Conservation (phyloP, 495 filamentous ascomycete species). For the Neurospora sp. region DNA sequence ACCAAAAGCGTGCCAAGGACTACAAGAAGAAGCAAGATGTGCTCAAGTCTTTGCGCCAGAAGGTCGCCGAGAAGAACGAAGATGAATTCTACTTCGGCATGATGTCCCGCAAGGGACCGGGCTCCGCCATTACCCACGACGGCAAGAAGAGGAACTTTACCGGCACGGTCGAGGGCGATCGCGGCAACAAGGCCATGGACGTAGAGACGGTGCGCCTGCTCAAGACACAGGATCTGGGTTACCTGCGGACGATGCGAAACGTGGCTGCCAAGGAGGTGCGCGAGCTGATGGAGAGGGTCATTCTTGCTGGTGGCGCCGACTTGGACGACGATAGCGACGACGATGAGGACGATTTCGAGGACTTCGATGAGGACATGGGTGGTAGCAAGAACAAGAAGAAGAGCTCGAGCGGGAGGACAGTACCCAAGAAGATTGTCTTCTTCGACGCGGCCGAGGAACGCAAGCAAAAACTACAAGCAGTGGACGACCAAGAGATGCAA, state of each 20-base stretch:
- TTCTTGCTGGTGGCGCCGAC: conserved; percentile 24
- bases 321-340: conserved; percentile 18
- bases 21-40: conserved; percentile 78
- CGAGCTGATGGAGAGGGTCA: conserved; percentile 33
- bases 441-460: conserved; percentile 27
- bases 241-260: conserved; percentile 58
- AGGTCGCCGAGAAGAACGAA: conserved; percentile 79
- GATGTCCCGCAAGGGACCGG: conserved; percentile 47
- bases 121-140: conserved; percentile 15
- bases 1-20: conserved; percentile 81
- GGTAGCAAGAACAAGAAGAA: neutral
- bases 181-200: conserved; percentile 49
- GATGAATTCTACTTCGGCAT: conserved; percentile 97
- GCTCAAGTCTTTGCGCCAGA: conserved; percentile 65
- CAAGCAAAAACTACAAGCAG: conserved; percentile 21
- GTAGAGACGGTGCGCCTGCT: conserved; percentile 71
- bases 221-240: conserved; percentile 94
- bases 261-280: conserved; percentile 36
- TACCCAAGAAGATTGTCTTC: conserved; percentile 37
- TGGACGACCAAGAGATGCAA: conserved; percentile 31
- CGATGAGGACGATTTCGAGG: conserved; percentile 18
- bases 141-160: conserved; percentile 34
- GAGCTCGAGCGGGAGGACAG: neutral
- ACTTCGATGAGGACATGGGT: conserved; percentile 16
- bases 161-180: conserved; percentile 49